Base-by-base conservation (phyloP, 2,329 filamentous ascomycete genomes). In the Neopestalotiopsis sp. region DNA sequence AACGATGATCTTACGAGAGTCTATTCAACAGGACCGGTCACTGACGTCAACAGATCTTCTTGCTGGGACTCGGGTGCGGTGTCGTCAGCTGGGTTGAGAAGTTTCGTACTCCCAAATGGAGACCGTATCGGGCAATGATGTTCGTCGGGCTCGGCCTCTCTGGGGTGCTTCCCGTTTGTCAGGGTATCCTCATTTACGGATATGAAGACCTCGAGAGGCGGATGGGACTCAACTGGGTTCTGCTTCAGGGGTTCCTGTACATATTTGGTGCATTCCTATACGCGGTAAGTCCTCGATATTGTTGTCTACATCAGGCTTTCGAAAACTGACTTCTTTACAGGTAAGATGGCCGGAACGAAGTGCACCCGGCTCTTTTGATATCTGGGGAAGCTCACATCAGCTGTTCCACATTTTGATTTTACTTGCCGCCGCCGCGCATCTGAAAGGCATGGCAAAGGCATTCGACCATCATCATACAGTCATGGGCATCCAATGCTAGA, bases 401-500 rank as follows among this genome's bases (percentile, higher is more conserved):
- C 92, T 99, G 72, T 99, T 99, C 80, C 96, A 99, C 82, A 84
- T 97, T 52, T 87, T 96, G 72, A 95, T 99, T 34, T 84, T 98
- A 17, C 80, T 94, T 70, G 96, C 96, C 0, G 95, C 94, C 0
- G 87, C 88, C 1, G 88, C 92, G 30, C 96, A 99, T 83, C 84
- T 98, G 69, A 90, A 90, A 66, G 95, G 93, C 63, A 86, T 98
- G 81, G 78, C 93, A 38, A 92, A 90, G 80, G 95, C 95, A 4
- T 97, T 98, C 81, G 93, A 97, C 80, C 91, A 93, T 77, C 90
- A 94, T 76, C 94, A 97, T 80, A 88, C 85, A 68, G 80, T 85
- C 49, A 81, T 85, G 78, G 87, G 85, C 14, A 85, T 84, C 24
- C 80, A 81, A 68, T 91, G 90, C 49, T 63, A 67, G 17, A 63